phyloP scores from a whole-genome alignment of 208 protist genomes.

The Leptomonas pyrrhocoris region DNA sequence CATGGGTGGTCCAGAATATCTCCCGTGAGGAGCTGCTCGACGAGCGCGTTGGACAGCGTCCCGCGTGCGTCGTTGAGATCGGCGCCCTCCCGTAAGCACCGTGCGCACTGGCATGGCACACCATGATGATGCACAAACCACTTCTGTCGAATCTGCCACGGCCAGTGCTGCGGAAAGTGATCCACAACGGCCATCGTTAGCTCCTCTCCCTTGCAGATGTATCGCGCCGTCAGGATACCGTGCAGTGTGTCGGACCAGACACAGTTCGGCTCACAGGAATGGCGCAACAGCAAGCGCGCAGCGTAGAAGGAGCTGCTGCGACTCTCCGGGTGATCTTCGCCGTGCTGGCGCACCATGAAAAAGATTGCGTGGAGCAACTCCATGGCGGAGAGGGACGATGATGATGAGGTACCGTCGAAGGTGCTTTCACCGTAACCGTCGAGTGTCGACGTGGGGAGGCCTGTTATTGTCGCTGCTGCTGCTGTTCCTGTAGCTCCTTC shows the following conservation, averaged over 20 bases:
- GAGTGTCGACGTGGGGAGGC: not conserved
- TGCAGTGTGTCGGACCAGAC: constrained; percentile 39
- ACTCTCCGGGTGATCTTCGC: constrained; percentile 9
- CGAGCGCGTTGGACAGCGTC: constrained; percentile 42
- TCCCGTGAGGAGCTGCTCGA: constrained; percentile 48
- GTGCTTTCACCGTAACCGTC: not conserved
- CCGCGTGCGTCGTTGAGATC: constrained; percentile 39
- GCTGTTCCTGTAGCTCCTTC: not conserved
- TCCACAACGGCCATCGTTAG: constrained; percentile 41
- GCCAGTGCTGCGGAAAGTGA: constrained; percentile 54
- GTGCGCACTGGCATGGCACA: constrained; percentile 43
- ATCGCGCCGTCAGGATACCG: constrained; percentile 43
- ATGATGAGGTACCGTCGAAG: not conserved
- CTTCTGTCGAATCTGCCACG: constrained; percentile 52
- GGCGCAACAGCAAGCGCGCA: constrained; percentile 42
- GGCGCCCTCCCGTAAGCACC: constrained; percentile 41
- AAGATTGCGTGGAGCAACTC: constrained; percentile 22
- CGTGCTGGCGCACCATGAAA: constrained; percentile 31
- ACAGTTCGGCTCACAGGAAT: constrained; percentile 67
- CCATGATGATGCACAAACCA: constrained; percentile 49
- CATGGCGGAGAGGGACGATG: not conserved
- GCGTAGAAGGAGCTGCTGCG: constrained; percentile 29
- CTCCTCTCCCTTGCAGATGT: constrained; percentile 63
- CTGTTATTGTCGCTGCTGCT: not conserved
- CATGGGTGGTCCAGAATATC: constrained; percentile 27